These are phyloP conservation scores for Cymbidium sinense DNA, from an alignment of 106 monocot species.

Conservation along the genomic window DNA sequence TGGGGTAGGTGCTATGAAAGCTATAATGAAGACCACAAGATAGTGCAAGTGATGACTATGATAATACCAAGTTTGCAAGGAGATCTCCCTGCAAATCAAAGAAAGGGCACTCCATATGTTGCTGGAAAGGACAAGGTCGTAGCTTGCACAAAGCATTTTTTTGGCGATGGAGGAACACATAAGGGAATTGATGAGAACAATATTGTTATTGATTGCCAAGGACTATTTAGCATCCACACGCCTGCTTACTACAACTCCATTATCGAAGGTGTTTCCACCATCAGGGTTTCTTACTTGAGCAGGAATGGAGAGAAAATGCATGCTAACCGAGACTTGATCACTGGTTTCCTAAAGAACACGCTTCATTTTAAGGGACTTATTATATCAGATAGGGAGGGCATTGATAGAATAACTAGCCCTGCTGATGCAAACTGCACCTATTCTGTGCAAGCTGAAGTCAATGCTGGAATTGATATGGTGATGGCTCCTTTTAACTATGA, in stretches of 20 bases:
- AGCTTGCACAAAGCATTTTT: constrained; percentile 71
- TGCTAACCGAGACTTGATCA: constrained; percentile 43
- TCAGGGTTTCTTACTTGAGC: constrained; percentile 74
- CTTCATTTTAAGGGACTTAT: too few species aligned
- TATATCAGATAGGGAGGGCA: constrained; percentile 85
- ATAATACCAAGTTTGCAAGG: constrained; percentile 71
- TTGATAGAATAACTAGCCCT: constrained; percentile 72
- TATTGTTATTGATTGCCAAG: constrained; percentile 29
- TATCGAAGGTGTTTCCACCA: constrained; percentile 59
- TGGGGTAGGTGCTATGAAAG: too few species aligned
- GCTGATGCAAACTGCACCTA: constrained; percentile 66
- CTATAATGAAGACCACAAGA: constrained; percentile 51
- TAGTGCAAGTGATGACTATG: constrained; percentile 65
- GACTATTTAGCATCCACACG: constrained; percentile 56
- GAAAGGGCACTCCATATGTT: constrained; percentile 48
- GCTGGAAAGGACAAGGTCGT: constrained; percentile 62
- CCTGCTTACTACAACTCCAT: constrained; percentile 47
- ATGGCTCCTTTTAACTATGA: constrained; percentile 67
- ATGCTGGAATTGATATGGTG: constrained; percentile 83
- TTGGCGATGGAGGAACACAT: constrained; percentile 68
- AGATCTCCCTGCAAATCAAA: constrained; percentile 29
- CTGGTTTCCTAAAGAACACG: constrained; percentile 51
- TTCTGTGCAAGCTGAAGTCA: constrained; percentile 54
- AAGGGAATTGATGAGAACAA: constrained; percentile 71
- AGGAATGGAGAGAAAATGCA: too few species aligned